Evolutionary conservation across 805 yeast genomes (phyloP).

Genomic region (Metschnikowia amazonensis): DNA sequence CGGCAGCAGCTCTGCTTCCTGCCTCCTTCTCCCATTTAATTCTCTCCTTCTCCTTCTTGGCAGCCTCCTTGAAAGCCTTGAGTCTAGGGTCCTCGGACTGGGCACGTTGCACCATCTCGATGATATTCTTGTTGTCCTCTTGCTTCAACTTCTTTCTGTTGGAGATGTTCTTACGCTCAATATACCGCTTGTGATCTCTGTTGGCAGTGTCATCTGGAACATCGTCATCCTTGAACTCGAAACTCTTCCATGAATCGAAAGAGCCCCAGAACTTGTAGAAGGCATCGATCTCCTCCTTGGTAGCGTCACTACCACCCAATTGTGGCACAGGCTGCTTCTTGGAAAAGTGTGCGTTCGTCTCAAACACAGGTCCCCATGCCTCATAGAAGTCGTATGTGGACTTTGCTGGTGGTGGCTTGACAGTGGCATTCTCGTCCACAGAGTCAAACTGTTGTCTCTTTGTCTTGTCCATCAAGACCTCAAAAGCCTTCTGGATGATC

Average conservation of each 20-base stretch:
- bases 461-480: slow-evolving; percentile 76
- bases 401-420: slow-evolving; percentile 68
- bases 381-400: slow-evolving; percentile 76
- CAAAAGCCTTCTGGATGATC: slow-evolving; percentile 95
- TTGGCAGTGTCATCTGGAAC: slow-evolving; percentile 98
- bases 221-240: slow-evolving; percentile 97
- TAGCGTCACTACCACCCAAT: slow-evolving; percentile 63
- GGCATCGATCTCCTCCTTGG: slow-evolving; percentile 77
- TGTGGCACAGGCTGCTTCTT: slow-evolving; percentile 84
- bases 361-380: slow-evolving; percentile 92
- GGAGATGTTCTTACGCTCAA: slow-evolving; percentile 95
- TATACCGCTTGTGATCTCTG: slow-evolving; percentile 98
- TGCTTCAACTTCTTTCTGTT: slow-evolving; percentile 97
- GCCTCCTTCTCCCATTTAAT: slow-evolving; percentile 98
- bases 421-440: slow-evolving; percentile 86
- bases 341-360: slow-evolving; percentile 86
- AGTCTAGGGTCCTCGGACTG: slow-evolving; percentile 91
- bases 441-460: slow-evolving; percentile 95
- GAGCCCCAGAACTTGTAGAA: slow-evolving; percentile 92
- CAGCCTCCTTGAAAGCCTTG: slow-evolving; percentile 86
- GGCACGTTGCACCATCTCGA: slow-evolving; percentile 84
- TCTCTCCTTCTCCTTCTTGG: slow-evolving; percentile 90
- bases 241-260: slow-evolving; percentile 97
- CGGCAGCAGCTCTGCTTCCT: slow-evolving; percentile 95
- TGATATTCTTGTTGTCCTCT: slow-evolving; percentile 89